These are phyloP conservation scores for Erythrophleum ivorense DNA, from an alignment of 331 rosid species.

Conservation along the genomic window DNA sequence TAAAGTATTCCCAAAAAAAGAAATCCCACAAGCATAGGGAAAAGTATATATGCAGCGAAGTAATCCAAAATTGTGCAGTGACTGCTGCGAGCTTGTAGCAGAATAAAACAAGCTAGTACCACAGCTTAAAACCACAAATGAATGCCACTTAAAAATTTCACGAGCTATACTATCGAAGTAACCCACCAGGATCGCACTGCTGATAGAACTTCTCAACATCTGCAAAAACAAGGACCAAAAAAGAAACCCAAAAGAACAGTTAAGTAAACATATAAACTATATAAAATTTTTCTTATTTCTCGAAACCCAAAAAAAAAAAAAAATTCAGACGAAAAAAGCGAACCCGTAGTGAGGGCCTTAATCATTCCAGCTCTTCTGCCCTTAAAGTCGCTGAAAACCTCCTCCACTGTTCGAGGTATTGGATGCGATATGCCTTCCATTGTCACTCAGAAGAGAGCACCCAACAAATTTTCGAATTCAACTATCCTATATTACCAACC, in stretches of 20 bases:
- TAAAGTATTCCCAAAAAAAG: not conserved
- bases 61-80: not conserved
- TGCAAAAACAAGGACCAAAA: conserved; percentile 42
- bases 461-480: not conserved
- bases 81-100: not conserved
- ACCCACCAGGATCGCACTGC: conserved; percentile 97
- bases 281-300: not conserved
- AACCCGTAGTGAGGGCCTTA: conserved; percentile 88
- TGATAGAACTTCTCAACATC: conserved; percentile 93
- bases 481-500: not conserved
- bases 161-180: not conserved
- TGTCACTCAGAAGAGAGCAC: conserved; percentile 6
- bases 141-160: not conserved
- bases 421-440: conserved; percentile 85
- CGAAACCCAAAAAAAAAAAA: not conserved
- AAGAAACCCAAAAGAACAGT: not conserved
- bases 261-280: not conserved
- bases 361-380: conserved; percentile 91
- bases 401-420: conserved; percentile 89
- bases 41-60: not conserved
- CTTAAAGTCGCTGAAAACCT: conserved; percentile 89
- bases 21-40: not conserved
- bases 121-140: not conserved
- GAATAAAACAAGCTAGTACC: not conserved
- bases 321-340: conserved; percentile 17